phyloP scores from a whole-genome alignment of 495 filamentous ascomycete species.

The Ramalina intermedia region DNA sequence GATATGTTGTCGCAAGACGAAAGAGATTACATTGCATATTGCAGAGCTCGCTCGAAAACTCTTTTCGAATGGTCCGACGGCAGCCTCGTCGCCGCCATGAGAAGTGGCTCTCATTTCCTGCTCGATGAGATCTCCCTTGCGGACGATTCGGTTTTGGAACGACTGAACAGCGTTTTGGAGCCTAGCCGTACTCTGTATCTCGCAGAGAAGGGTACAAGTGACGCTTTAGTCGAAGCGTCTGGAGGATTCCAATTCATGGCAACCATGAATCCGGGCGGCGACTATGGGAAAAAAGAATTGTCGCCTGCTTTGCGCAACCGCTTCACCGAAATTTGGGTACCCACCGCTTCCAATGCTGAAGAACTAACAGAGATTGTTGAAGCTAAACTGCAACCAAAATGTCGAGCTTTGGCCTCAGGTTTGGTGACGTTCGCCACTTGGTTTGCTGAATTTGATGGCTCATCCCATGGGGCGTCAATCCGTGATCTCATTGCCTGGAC shows the following conservation, averaged over 20 bases:
- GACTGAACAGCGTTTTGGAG: slow-evolving; percentile 95
- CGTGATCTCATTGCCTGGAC: slow-evolving; percentile 88
- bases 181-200: slow-evolving; percentile 71
- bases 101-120: slow-evolving; percentile 73
- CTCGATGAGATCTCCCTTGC: slow-evolving; percentile 97
- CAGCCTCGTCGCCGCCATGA: slow-evolving; percentile 90
- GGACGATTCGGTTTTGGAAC: slow-evolving; percentile 92
- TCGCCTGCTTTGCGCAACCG: slow-evolving; percentile 90
- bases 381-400: slow-evolving; percentile 44
- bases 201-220: slow-evolving; percentile 78
- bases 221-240: slow-evolving; percentile 62
- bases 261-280: slow-evolving; percentile 98
- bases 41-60: slow-evolving; percentile 51
- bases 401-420: slow-evolving; percentile 35
- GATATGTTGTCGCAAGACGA: slow-evolving; percentile 34
- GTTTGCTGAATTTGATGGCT: slow-evolving; percentile 68
- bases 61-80: slow-evolving; percentile 97
- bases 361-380: slow-evolving; percentile 79
- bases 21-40: slow-evolving; percentile 40
- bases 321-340: slow-evolving; percentile 98
- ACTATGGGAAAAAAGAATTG: slow-evolving; percentile 94
- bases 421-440: slow-evolving; percentile 84
- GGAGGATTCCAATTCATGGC: slow-evolving; percentile 89
- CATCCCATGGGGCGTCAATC: slow-evolving; percentile 63
- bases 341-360: slow-evolving; percentile 57